These are phyloP conservation scores for Ophiostoma pallidulum DNA, from an alignment of 2,329 filamentous ascomycete genomes.

Conservation along the genomic window DNA sequence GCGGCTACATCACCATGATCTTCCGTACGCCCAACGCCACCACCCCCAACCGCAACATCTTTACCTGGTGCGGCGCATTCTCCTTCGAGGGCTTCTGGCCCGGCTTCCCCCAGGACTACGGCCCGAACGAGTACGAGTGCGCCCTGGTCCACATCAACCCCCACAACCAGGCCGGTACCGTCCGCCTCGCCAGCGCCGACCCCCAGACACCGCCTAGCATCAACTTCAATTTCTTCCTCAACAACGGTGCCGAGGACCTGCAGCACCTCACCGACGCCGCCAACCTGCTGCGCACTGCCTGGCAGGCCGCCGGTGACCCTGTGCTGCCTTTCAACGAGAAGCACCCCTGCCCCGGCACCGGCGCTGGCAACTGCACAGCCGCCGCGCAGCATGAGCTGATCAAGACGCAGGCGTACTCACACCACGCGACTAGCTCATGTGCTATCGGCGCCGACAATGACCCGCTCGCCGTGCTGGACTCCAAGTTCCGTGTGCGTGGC, in stretches of 20 bases:
- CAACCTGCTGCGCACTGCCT: constrained; percentile 15
- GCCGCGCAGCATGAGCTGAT: constrained; percentile 15
- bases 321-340: constrained; percentile 16
- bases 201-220: constrained; percentile 56
- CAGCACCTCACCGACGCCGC: constrained; percentile 16
- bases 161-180: constrained; percentile 40
- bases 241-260: constrained; percentile 15
- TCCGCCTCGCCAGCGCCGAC: constrained; percentile 50
- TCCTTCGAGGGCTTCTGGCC: constrained; percentile 19
- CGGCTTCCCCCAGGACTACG: constrained; percentile 16
- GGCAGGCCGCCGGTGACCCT: constrained; percentile 10
- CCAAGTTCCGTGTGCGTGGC: constrained; percentile 44
- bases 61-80: constrained; percentile 15
- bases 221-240: constrained; percentile 51
- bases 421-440: constrained; percentile 44
- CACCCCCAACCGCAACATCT: constrained; percentile 15
- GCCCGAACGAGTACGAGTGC: constrained; percentile 15
- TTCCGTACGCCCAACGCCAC: constrained; percentile 14
- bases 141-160: constrained; percentile 16
- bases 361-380: constrained; percentile 14
- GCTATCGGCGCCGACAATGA: constrained; percentile 43
- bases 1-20: constrained; percentile 13
- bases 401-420: constrained; percentile 37
- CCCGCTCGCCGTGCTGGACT: constrained; percentile 41
- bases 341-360: constrained; percentile 14